A percentile compares a stretch with the other conserved stretches of the same genome.
These are phyloP conservation scores for Termitomyces sp. DNA, from an alignment of 768 basidiomycete genomes.

Conservation along the genomic window DNA sequence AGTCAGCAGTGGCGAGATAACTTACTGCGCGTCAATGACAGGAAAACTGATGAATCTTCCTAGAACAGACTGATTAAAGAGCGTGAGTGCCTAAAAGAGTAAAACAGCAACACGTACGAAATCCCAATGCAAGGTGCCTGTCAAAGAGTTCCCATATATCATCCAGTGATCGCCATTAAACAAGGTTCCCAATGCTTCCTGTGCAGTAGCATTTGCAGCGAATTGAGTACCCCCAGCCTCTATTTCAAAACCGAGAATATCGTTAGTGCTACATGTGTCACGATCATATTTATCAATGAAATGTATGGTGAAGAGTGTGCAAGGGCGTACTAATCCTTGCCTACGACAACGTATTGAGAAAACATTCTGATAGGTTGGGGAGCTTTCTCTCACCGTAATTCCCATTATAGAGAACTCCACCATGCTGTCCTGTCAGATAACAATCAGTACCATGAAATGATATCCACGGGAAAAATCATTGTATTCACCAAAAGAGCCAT, in stretches of 20 bases:
- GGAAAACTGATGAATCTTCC: slow-evolving; percentile 15
- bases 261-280: slow-evolving; percentile 40
- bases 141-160: slow-evolving; percentile 56
- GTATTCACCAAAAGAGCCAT: slow-evolving; percentile 41
- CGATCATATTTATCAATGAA: neutral
- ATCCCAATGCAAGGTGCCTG: slow-evolving; percentile 63
- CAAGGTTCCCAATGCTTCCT: slow-evolving; percentile 47
- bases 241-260: slow-evolving; percentile 56
- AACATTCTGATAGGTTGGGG: neutral
- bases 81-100: neutral
- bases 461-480: neutral
- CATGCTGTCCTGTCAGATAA: slow-evolving; percentile 42
- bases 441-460: neutral
- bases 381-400: slow-evolving; percentile 47
- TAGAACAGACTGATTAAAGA: slow-evolving; percentile 19
- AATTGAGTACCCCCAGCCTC: slow-evolving; percentile 56
- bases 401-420: slow-evolving; percentile 64
- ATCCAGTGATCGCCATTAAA: slow-evolving; percentile 66
- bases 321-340: slow-evolving; percentile 34
- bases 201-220: slow-evolving; percentile 36
- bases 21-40: slow-evolving; percentile 27
- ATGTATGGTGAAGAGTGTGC: neutral
- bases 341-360: neutral
- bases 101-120: slow-evolving; percentile 33
- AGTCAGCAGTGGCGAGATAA: neutral